Conservation (phyloP, 2,329 filamentous ascomycete species). For the Scedosporium apiospermum region DNA sequence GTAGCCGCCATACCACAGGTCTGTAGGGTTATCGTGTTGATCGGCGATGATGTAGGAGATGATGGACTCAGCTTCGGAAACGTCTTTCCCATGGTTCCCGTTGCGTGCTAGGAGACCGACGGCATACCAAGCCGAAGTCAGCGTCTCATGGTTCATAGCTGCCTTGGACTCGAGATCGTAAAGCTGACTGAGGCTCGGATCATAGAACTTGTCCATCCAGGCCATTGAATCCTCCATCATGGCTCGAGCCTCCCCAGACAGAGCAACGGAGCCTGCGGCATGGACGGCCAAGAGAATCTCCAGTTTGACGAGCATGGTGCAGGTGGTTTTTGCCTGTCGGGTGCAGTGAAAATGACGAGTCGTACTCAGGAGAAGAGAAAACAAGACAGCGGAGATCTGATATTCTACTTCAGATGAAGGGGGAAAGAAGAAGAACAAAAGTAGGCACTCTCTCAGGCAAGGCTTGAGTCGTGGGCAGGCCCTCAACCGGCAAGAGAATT, state of each 20-base stretch:
- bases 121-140: slow-evolving; percentile 50
- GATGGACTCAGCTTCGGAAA: slow-evolving; percentile 40
- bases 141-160: slow-evolving; percentile 45
- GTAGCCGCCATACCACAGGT: slow-evolving; percentile 48
- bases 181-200: slow-evolving; percentile 39
- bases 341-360: too few relatives aligned
- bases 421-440: too few relatives aligned
- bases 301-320: too few relatives aligned
- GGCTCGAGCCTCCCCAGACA: slow-evolving; percentile 21
- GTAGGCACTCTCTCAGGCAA: too few relatives aligned
- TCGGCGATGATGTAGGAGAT: slow-evolving; percentile 41
- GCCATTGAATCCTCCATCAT: slow-evolving; percentile 41
- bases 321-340: too few relatives aligned
- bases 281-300: background rate
- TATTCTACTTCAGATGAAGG: too few relatives aligned
- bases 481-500: too few relatives aligned
- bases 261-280: background rate
- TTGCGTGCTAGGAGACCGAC: slow-evolving; percentile 43
- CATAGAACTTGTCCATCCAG: slow-evolving; percentile 47
- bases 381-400: too few relatives aligned
- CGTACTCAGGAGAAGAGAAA: too few relatives aligned
- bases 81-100: slow-evolving; percentile 36
- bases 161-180: slow-evolving; percentile 34
- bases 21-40: slow-evolving; percentile 40
- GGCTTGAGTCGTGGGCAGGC: too few relatives aligned